phyloP scores from a whole-genome alignment of 2,329 filamentous ascomycete genomes.

The Clarireedia sp. region DNA sequence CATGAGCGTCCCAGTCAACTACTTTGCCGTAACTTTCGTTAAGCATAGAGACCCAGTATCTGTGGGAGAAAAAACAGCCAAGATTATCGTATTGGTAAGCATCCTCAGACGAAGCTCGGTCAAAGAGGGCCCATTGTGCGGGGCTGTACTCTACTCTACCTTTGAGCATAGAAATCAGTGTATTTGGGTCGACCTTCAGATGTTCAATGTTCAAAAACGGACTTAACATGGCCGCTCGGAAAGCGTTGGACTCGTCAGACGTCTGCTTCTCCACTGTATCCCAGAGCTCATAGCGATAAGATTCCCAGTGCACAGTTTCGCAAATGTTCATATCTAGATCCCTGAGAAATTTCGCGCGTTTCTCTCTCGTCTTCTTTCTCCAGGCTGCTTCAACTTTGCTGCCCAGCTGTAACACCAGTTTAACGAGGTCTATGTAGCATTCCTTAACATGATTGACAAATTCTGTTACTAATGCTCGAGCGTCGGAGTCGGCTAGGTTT shows the following conservation, averaged over 20 bases:
- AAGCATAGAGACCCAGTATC: not conserved
- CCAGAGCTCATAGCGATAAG: too few relatives aligned
- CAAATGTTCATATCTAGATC: not conserved
- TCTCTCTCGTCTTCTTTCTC: not conserved
- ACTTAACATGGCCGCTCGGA: not conserved
- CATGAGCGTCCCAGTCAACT: not conserved
- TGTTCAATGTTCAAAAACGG: not conserved
- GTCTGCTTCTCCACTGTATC: too few relatives aligned
- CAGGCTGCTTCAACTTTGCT: not conserved
- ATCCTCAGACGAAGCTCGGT: not conserved
- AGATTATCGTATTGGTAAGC: not conserved
- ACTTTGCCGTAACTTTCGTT: not conserved
- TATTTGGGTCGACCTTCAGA: not conserved
- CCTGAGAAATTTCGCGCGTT: not conserved
- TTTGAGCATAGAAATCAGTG: not conserved
- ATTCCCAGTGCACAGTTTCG: too few relatives aligned
- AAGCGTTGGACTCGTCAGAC: not conserved
- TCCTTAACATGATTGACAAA: too few relatives aligned
- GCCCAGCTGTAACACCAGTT: not conserved
- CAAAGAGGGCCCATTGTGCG: not conserved
- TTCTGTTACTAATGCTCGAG: too few relatives aligned
- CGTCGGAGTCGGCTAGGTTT: too few relatives aligned
- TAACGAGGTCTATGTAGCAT: too few relatives aligned
- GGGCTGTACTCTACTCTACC: not conserved
- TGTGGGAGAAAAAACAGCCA: not conserved